Percentiles rank a stretch among this genome's conserved stretches.
These are phyloP conservation scores for Acer saccharum DNA, from an alignment of 345 rosid species.

Conservation along the genomic window DNA sequence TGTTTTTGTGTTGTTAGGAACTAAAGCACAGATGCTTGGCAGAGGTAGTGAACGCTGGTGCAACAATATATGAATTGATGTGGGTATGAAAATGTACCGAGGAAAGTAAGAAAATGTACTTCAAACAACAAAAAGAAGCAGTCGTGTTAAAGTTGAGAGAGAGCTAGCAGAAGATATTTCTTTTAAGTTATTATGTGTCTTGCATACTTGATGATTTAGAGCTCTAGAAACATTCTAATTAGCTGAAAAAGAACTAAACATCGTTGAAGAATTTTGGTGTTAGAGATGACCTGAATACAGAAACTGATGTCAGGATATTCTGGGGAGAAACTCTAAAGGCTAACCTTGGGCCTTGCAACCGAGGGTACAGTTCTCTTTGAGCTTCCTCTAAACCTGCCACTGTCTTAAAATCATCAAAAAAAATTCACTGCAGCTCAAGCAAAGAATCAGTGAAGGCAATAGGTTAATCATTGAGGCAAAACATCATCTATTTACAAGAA, in stretches of 20 bases:
- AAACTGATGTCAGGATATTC: neutral
- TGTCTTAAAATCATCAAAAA: neutral
- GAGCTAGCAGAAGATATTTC: no score
- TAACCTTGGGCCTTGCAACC: slow-evolving; percentile 13
- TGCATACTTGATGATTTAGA: neutral
- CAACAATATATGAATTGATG: neutral
- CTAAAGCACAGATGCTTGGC: neutral
- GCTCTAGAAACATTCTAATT: neutral
- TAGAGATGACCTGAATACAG: neutral
- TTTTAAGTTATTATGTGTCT: neutral
- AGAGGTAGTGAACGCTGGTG: neutral
- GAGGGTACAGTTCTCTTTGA: slow-evolving; percentile 11
- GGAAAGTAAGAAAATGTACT: neutral
- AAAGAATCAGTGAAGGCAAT: neutral
- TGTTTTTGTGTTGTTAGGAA: neutral
- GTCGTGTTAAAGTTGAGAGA: neutral
- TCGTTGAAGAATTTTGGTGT: neutral
- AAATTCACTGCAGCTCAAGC: no score
- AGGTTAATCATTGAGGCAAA: neutral
- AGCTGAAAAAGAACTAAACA: neutral
- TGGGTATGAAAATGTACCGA: neutral
- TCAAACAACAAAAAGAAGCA: neutral
- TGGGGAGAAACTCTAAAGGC: neutral
- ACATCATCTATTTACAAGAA: neutral
- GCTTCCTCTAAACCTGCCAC: neutral